Evolutionary conservation across 2,329 filamentous ascomycete species (phyloP).

Genomic region (Paramyrothecium roridum): DNA sequence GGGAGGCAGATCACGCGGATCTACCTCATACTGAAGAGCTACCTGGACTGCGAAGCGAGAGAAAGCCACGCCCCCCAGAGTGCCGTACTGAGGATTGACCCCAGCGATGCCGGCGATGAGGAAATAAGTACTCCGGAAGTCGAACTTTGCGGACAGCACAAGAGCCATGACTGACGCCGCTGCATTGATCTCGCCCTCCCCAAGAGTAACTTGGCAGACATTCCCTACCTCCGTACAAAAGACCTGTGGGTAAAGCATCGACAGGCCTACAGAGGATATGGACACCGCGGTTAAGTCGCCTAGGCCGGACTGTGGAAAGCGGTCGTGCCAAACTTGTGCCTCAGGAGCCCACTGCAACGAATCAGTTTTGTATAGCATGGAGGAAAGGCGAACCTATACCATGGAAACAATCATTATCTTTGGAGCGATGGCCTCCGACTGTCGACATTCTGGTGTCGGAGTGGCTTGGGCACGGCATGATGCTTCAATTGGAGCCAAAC

Average conservation of each 20-base stretch:
- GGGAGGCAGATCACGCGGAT: slow-evolving; percentile 62
- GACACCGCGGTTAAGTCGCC: slow-evolving; percentile 56
- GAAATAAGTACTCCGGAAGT: slow-evolving; percentile 68
- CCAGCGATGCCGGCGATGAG: slow-evolving; percentile 70
- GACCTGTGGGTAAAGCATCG: slow-evolving; percentile 60
- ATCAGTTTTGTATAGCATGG: background rate
- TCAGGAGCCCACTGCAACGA: slow-evolving; percentile 57
- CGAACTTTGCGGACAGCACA: slow-evolving; percentile 57
- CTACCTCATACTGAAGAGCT: slow-evolving; percentile 73
- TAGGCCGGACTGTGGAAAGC: slow-evolving; percentile 39
- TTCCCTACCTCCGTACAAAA: slow-evolving; percentile 59
- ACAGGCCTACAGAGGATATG: slow-evolving; percentile 59
- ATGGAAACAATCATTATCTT: slow-evolving; percentile 63
- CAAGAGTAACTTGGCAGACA: slow-evolving; percentile 67
- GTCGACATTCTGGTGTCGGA: background rate
- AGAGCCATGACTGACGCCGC: slow-evolving; percentile 64
- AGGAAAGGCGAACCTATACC: slow-evolving; percentile 34
- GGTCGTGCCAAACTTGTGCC: slow-evolving; percentile 58
- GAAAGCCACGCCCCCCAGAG: slow-evolving; percentile 64
- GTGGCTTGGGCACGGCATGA: slow-evolving; percentile 1
- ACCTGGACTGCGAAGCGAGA: slow-evolving; percentile 70
- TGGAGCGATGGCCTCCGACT: slow-evolving; percentile 37
- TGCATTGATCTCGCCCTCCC: slow-evolving; percentile 73
- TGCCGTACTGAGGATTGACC: slow-evolving; percentile 66
- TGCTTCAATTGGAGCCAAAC: slow-evolving; percentile 1